Evolutionary conservation across 768 basidiomycete genomes (phyloP), one percentile per base, ranked within the genome.

Genomic region (Lactarius sanguifluus): DNA sequence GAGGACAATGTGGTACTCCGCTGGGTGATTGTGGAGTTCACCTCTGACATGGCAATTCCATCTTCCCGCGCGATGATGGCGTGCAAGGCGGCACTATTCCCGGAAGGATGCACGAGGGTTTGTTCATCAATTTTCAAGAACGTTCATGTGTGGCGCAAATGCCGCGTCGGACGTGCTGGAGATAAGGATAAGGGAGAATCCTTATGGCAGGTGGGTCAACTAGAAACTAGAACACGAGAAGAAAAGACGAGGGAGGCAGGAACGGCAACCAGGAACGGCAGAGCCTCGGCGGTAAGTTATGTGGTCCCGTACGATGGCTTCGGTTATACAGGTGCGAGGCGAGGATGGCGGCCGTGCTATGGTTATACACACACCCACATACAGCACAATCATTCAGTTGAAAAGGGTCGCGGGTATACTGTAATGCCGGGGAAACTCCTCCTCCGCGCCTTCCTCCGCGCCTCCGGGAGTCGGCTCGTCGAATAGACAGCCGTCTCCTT

Each of bases 101-200:
- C 28, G 15, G 20, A 54, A 64, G 28, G 50, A 64, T 36, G 18
- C 25, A 23, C 32, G 32, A 38, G 18, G 56, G 3, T 32, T 55
- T 55, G 8, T 25, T 7, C 7, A 1, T 5, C 2, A 3, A 10
- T 23, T 34, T 32, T 20, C 20, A 16, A 3, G 13, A 38, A 36
- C 28, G 23, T n/a, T 12, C 64, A 28, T 64, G 43, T 56, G 55
- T 56, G 56, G 63, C 57, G 57, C 47, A 30, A 58, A 45, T 57
- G 16, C 34, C 62, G 15, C 18, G 41, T 43, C 41, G 20, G 30
- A 41, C 52, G 25, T 38, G 25, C 36, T 30, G 52, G 9, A 54
- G 25, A 54, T 40, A 62, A 20, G 30, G 30, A 54, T 40, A 62
- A 20, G 18, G 30, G 20, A 18, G 55, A 54, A 34, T 56, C 30